Evolutionary conservation across 2,329 filamentous ascomycete species (phyloP), one percentile per base, ranked within the genome.

Genomic region (Paecilomyces fulvus): DNA sequence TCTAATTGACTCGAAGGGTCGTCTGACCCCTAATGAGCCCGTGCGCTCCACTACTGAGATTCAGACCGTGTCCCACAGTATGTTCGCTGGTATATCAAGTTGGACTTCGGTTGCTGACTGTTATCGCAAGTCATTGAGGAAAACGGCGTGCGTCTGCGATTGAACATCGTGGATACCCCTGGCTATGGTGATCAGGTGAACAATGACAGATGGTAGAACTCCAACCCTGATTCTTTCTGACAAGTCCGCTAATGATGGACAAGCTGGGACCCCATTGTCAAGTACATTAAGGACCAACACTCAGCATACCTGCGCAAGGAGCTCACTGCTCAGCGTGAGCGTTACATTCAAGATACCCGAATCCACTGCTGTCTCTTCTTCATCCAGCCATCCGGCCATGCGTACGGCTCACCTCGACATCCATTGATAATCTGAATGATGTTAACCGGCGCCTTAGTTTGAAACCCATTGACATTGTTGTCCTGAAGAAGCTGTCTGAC

Each of bases 281-380:
- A 99, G 83, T 99, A 99, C 80, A 99, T 99, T 84, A 99, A 99
- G 84, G 94, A 99, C 78, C 94, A 99, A 82, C 94, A 99, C 83
- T 96, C 91, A 54, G 92, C 94, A 69, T 99, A 97, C 80, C 86
- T 99, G 67, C 90, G 94, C 77, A 99, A 99, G 84, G 94, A 99
- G 78, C 90, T 99, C 71, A 97, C 94, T 56, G 94, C 94, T 65
- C 94, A 99, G 83, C 90, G 94, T 78, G 94, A 99, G 79, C 88
- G 94, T 70, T 99, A 99, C 77, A 96, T 99, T 66, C 92, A 96
- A 80, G 94, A 99, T 78, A 99, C 94, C 65, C 89, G 94, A 71
- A 96, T 99, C 71, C 94, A 99, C 83, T 96, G 91, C 86, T 99
- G 94, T 78, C 80, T 99, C 69, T 99, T 99, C 84, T 99, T 99